These are phyloP conservation scores for Hypoxylon sp. DNA, from an alignment of 2,329 filamentous ascomycete species.

Conservation along the genomic window DNA sequence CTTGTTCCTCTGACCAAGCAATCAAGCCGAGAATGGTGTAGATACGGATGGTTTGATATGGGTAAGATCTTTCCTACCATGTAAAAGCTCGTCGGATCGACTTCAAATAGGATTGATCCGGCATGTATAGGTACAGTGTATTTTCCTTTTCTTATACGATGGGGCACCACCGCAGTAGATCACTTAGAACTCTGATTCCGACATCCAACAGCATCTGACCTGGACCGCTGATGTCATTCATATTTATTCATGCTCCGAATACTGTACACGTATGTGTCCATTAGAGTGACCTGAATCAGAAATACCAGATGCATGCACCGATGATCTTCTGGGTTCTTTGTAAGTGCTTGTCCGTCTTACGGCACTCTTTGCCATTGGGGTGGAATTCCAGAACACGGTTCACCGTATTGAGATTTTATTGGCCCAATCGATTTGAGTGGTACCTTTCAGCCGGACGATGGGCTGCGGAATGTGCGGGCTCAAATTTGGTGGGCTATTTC, in stretches of 20 bases:
- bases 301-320: conserved; percentile 20
- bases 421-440: conserved; percentile 17
- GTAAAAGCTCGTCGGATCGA: background rate
- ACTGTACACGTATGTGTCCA: conserved; percentile 15
- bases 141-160: background rate
- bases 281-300: conserved; percentile 12
- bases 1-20: background rate
- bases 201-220: background rate
- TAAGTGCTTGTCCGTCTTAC: conserved; percentile 17
- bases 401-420: conserved; percentile 16
- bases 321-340: conserved; percentile 13
- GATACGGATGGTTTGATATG: background rate
- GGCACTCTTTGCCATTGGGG: conserved; percentile 20
- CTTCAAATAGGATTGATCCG: background rate
- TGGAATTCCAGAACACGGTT: conserved; percentile 29
- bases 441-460: too few species aligned
- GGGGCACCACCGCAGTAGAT: conserved; percentile 1
- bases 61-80: background rate
- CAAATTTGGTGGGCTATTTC: too few species aligned
- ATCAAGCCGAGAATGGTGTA: background rate
- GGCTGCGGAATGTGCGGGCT: too few species aligned
- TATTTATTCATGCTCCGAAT: background rate
- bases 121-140: background rate
- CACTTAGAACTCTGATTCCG: conserved; percentile 5
- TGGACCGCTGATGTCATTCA: conserved; percentile 27